These are phyloP conservation scores for Pontederia crassipes DNA, from an alignment of 176 grass and related monocot genomes.

Conservation along the genomic window DNA sequence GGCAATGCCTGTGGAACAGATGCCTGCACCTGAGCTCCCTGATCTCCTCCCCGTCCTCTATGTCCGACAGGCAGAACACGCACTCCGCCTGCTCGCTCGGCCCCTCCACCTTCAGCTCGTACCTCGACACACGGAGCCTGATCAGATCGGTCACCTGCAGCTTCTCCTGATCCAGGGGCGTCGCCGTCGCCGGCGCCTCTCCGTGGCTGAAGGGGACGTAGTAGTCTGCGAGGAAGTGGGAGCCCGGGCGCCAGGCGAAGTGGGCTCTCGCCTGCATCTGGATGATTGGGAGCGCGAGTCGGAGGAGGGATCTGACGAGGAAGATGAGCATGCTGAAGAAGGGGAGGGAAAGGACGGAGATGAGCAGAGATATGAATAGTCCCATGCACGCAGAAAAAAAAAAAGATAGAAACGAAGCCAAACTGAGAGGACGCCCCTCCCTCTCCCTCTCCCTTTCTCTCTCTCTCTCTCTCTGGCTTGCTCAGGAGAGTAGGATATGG, in stretches of 20 bases:
- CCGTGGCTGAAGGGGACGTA: not conserved
- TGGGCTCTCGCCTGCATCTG: conserved; percentile 18
- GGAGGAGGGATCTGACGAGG: conserved; percentile 1
- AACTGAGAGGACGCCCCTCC: too few relatives aligned
- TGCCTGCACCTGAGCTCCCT: conserved; percentile 46
- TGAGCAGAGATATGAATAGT: not conserved
- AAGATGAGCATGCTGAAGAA: conserved; percentile 9
- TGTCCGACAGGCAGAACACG: conserved; percentile 43
- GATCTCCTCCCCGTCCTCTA: conserved; percentile 54
- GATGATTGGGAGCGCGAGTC: conserved; percentile 7
- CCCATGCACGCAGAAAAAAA: not conserved
- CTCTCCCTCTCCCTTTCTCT: too few relatives aligned
- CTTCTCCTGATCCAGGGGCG: not conserved
- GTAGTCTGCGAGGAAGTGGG: conserved; percentile 15
- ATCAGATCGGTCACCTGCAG: conserved; percentile 13
- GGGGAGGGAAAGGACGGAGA: conserved; percentile 14
- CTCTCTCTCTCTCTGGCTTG: too few relatives aligned
- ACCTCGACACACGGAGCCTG: conserved; percentile 20
- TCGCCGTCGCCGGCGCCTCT: too few relatives aligned
- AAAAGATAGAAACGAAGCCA: too few relatives aligned
- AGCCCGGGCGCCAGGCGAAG: conserved; percentile 22
- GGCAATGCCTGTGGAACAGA: conserved; percentile 50
- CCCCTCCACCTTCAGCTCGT: not conserved
- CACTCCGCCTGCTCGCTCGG: conserved; percentile 15
- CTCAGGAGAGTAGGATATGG: too few relatives aligned